Evolutionary conservation across 2,329 filamentous ascomycete species (phyloP), one percentile per base, ranked within the genome.

Genomic region (Escovopsis sp.): DNA sequence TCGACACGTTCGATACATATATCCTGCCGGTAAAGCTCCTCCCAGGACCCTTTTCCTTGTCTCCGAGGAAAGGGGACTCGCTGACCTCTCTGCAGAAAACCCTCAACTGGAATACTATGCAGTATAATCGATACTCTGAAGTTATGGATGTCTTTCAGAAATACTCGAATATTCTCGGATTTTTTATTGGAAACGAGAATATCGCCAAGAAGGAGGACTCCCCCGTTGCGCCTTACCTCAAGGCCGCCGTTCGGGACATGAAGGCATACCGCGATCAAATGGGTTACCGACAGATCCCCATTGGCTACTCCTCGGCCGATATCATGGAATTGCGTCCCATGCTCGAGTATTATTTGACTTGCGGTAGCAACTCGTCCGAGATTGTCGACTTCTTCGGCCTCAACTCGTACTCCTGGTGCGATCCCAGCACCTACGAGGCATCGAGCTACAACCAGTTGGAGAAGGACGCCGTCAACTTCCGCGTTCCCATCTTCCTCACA

Each of bases 111-210:
- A 88, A 81, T 51, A 55, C 76, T 50, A 75, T 73, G 7, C 82
- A 91, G 63, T 73, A 76, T 50, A 66, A 79, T 43, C 69, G 70
- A 27, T 91, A 84, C 60, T 64, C 72, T 37, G 70, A 70, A 40
- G 83, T 88, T 49, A 75, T 91, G 67, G 85, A 93, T 55, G 71
- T 75, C 30, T 89, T 91, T 60, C 73, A 81, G 36, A 61, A 70
- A 39, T 94, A 81, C 57, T 74, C 87, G 61, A 94, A 94, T 58
- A 71, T 83, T 2, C 76, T 86, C 10, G 86, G 84, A 37, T 83
- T 91, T 59, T 89, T 93, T 53, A 72, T 94, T 45, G 88, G 86
- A 48, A 94, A 94, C 55, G 87, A 94, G 59, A 81, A 91, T 45
- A 77, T 94, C 52, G 81, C 80, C 34, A 67, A 64, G 37, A 63